Conservation (phyloP, 371 early-diverging fungal species). For the Mortierella sp. region DNA sequence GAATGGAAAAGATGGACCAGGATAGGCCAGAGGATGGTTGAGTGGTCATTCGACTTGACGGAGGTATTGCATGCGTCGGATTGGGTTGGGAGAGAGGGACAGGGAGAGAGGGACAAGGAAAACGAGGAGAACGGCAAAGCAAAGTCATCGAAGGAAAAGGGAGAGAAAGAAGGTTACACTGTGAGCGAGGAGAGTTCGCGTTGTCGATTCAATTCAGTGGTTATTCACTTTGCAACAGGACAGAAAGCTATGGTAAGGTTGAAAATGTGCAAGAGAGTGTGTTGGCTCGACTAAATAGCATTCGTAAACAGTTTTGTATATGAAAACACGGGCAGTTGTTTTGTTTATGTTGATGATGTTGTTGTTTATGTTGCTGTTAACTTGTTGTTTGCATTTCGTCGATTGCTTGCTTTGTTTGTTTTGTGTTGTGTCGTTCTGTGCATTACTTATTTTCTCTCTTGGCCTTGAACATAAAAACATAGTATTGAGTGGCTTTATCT, state of each 20-base stretch:
- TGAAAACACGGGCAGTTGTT: constrained; percentile 12
- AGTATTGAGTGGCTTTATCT: not conserved
- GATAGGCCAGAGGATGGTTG: constrained; percentile 3
- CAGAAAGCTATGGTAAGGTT: constrained; percentile 1
- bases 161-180: not conserved
- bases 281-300: not conserved
- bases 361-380: not conserved
- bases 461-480: not conserved
- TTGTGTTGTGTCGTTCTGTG: not conserved
- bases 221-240: not conserved
- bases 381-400: not conserved
- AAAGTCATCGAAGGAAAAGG: too few species aligned
- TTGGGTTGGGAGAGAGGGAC: not conserved
- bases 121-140: not conserved
- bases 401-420: not conserved
- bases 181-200: not conserved
- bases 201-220: not conserved
- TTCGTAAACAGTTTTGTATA: not conserved
- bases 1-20: not conserved
- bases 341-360: too few species aligned
- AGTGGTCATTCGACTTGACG: constrained; percentile 10
- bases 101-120: not conserved
- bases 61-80: constrained; percentile 19
- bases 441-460: not conserved
- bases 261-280: not conserved